Conservation (phyloP, 106 monocot species). For the Platanthera zijinensis region DNA sequence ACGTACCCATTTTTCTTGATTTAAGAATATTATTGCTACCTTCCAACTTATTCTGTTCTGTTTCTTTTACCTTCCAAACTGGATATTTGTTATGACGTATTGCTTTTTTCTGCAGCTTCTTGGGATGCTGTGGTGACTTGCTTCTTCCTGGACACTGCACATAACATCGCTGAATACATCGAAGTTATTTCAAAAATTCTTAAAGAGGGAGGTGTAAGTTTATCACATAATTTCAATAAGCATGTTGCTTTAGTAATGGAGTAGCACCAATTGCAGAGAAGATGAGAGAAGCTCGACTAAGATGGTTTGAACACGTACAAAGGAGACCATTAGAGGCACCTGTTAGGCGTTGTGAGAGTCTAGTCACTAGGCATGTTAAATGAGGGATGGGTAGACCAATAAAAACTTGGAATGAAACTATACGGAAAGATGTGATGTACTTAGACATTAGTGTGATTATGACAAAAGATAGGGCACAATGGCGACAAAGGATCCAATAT, state of each 20-base stretch:
- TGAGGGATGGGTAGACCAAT: too few relatives aligned
- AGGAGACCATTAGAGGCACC: too few relatives aligned
- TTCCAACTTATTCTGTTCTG: neutral
- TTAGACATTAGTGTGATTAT: too few relatives aligned
- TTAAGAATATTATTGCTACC: neutral
- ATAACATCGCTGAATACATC: conserved; percentile 94
- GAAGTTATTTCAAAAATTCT: conserved; percentile 88
- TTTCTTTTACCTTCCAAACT: neutral
- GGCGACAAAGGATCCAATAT: too few relatives aligned
- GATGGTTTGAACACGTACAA: too few relatives aligned
- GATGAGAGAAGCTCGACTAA: too few relatives aligned
- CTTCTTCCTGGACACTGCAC: conserved; percentile 96
- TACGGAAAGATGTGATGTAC: too few relatives aligned
- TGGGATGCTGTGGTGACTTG: conserved; percentile 99
- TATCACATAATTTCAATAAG: conserved; percentile 1
- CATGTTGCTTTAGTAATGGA: neutral
- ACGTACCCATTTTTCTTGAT: neutral
- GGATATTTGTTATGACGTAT: neutral
- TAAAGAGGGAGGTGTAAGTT: conserved; percentile 87
- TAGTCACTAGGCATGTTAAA: too few relatives aligned
- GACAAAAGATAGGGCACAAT: too few relatives aligned
- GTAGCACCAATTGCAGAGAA: too few relatives aligned
- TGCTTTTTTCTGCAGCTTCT: conserved; percentile 34
- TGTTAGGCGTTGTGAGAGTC: too few relatives aligned
- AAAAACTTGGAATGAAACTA: too few relatives aligned